Evolutionary conservation across 1,139 yeast species (phyloP).

Genomic region (Chernovozyma aurita): DNA sequence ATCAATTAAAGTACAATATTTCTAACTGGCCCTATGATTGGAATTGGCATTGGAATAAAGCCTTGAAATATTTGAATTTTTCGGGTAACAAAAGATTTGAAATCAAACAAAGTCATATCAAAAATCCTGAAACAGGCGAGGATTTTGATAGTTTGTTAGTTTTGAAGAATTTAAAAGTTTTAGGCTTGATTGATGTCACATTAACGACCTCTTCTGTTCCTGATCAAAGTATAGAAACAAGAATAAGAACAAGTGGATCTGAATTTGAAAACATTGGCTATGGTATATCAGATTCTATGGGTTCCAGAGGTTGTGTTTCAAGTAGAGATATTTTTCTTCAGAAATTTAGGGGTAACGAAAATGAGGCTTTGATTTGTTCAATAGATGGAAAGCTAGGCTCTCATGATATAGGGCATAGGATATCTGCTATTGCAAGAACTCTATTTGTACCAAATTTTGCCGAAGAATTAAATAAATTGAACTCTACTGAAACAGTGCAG

Average conservation of each 20-base stretch:
- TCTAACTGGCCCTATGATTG: constrained; percentile 95
- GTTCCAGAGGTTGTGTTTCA: constrained; percentile 61
- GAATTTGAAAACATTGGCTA: constrained; percentile 73
- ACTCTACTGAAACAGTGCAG: constrained; percentile 41
- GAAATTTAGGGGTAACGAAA: constrained; percentile 78
- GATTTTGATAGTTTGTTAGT: constrained; percentile 76
- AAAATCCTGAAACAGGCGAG: constrained; percentile 43
- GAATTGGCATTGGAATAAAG: constrained; percentile 91
- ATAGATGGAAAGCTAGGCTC: constrained; percentile 78
- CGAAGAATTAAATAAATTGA: constrained; percentile 54
- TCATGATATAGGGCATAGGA: constrained; percentile 57
- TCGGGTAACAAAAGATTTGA: constrained; percentile 93
- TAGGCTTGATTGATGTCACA: constrained; percentile 94
- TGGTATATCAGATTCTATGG: constrained; percentile 89
- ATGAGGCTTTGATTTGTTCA: constrained; percentile 68
- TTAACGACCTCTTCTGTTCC: constrained; percentile 81
- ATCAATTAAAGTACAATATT: constrained; percentile 84
- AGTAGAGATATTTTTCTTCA: constrained; percentile 85
- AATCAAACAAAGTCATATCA: constrained; percentile 58
- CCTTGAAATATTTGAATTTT: constrained; percentile 75
- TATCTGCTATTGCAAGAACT: constrained; percentile 73
- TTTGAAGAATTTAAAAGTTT: constrained; percentile 62
- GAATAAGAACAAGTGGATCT: constrained; percentile 92
- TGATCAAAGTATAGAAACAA: constrained; percentile 76
- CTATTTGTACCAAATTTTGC: constrained; percentile 60